Conservation (phyloP, 192 early-diverging fungal species). For the Coemansia sp. region DNA sequence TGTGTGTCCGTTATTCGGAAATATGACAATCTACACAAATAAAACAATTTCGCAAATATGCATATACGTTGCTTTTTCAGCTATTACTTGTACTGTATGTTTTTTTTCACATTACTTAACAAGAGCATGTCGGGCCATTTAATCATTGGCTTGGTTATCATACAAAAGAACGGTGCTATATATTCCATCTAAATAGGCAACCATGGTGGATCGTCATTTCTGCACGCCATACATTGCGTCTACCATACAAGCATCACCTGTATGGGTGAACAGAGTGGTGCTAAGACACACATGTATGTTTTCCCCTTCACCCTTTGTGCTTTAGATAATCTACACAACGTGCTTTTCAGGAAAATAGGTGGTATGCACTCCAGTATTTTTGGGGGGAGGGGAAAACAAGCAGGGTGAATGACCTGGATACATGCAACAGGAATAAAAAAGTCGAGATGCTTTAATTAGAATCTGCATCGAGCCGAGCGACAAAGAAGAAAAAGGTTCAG, state of each 20-base stretch:
- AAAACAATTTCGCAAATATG: too few species aligned
- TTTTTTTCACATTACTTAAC: too few species aligned
- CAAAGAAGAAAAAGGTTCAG: neutral
- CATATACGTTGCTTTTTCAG: too few species aligned
- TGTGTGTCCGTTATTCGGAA: neutral
- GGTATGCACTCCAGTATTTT: too few species aligned
- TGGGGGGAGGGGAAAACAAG: too few species aligned
- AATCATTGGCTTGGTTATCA: neutral
- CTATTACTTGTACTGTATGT: too few species aligned
- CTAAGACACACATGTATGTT: constrained; percentile 1
- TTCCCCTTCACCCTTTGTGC: too few species aligned
- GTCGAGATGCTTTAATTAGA: constrained; percentile 5
- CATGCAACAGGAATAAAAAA: neutral
- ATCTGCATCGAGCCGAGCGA: neutral
- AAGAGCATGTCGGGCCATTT: too few species aligned
- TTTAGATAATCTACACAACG: constrained; percentile 2
- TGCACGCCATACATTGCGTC: neutral
- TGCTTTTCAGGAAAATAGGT: neutral
- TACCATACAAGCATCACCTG: neutral
- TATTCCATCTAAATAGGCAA: neutral
- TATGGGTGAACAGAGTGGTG: neutral
- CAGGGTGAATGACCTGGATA: too few species aligned
- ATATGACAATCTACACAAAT: neutral
- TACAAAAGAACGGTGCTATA: neutral
- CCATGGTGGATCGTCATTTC: neutral